Evolutionary conservation across 495 filamentous ascomycete genomes (phyloP).

Genomic region (Aspergillus sclerotioniger): DNA sequence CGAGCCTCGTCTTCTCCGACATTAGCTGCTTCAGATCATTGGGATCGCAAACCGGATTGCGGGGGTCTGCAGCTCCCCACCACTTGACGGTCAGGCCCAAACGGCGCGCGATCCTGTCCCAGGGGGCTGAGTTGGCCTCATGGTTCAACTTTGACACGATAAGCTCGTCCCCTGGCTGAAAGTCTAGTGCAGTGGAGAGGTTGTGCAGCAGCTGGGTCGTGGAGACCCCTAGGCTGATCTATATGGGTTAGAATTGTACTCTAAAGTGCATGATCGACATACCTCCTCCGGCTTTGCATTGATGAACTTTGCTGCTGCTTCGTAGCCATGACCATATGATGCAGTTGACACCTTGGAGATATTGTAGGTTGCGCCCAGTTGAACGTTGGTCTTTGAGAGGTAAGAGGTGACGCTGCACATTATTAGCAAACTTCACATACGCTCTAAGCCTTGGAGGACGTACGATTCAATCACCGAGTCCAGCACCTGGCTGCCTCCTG

Average conservation of each 20-base stretch:
- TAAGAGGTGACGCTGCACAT: slow-evolving; percentile 59
- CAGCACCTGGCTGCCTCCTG: slow-evolving; percentile 66
- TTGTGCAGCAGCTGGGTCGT: slow-evolving; percentile 75
- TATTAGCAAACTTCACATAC: neutral
- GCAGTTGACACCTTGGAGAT: slow-evolving; percentile 53
- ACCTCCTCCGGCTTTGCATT: slow-evolving; percentile 63
- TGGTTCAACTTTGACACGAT: slow-evolving; percentile 68
- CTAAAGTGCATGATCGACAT: slow-evolving; percentile 15
- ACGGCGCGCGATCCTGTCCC: slow-evolving; percentile 59
- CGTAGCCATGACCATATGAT: slow-evolving; percentile 52
- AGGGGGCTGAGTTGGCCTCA: slow-evolving; percentile 69
- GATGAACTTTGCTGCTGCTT: slow-evolving; percentile 64
- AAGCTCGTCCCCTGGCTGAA: slow-evolving; percentile 60
- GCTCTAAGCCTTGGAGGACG: slow-evolving; percentile 16
- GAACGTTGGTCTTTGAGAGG: slow-evolving; percentile 65
- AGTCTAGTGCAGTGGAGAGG: slow-evolving; percentile 57
- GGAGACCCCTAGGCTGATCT: slow-evolving; percentile 55
- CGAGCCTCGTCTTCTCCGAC: slow-evolving; percentile 57
- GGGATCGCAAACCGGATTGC: slow-evolving; percentile 54
- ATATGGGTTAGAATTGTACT: neutral
- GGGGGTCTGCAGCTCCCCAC: slow-evolving; percentile 49
- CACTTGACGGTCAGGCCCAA: slow-evolving; percentile 61
- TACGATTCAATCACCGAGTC: slow-evolving; percentile 64
- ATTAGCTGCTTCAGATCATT: slow-evolving; percentile 54
- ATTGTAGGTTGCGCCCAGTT: slow-evolving; percentile 66